Percentiles rank a stretch among this genome's conserved stretches.
Conservation (phyloP, 108 stramenopile species). For the Nannochloropsis salina region DNA sequence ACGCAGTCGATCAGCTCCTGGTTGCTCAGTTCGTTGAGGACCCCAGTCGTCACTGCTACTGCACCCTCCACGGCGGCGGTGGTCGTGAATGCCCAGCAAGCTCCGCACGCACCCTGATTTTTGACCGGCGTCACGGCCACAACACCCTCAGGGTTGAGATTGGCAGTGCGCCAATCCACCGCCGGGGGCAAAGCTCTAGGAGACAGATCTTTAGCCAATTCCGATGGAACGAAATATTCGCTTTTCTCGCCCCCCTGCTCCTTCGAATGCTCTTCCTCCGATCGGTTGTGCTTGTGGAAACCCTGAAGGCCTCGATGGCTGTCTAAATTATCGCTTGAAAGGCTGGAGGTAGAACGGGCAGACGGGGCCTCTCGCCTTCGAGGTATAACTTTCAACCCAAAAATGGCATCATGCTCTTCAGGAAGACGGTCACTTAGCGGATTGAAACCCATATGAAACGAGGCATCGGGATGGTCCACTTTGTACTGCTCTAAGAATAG, state of each 20-base stretch:
- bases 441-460: background rate
- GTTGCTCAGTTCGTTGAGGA: conserved; percentile 17
- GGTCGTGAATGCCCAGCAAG: conserved; percentile 23
- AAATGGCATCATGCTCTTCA: background rate
- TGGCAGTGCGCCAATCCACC: background rate
- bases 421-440: background rate
- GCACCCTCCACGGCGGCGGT: conserved; percentile 10
- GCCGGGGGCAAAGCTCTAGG: background rate
- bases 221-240: background rate
- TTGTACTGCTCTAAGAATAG: background rate
- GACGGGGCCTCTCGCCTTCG: background rate
- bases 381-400: background rate
- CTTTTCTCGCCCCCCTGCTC: background rate
- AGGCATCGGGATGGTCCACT: background rate
- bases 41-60: conserved; percentile 6
- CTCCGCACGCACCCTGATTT: conserved; percentile 22
- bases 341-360: background rate
- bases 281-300: conserved; percentile 10
- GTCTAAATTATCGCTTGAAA: background rate
- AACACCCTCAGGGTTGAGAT: background rate
- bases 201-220: background rate
- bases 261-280: background rate
- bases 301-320: background rate
- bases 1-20: conserved; percentile 17
- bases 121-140: background rate